These are phyloP conservation scores for Saccharomycopsis olivae DNA, from an alignment of 805 yeast genomes.

Conservation along the genomic window DNA sequence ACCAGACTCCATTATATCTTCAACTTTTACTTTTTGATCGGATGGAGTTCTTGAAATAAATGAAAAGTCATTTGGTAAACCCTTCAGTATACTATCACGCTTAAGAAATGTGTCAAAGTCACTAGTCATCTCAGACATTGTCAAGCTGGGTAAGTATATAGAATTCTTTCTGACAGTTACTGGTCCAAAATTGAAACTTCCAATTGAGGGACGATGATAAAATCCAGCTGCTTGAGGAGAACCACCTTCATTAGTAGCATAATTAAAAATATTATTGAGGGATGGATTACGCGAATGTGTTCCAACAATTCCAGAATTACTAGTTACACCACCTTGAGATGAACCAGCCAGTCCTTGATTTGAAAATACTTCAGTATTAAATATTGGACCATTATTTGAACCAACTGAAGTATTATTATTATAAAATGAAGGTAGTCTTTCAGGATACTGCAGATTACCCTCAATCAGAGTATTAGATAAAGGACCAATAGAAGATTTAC, in stretches of 20 bases:
- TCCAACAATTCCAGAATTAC: neutral
- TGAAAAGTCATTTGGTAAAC: constrained; percentile 17
- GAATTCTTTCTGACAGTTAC: constrained; percentile 21
- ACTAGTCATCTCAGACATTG: constrained; percentile 21
- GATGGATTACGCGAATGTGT: constrained; percentile 15
- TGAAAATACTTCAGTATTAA: constrained; percentile 16
- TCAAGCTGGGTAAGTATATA: constrained; percentile 23
- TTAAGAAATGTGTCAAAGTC: constrained; percentile 29
- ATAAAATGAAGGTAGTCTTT: constrained; percentile 3
- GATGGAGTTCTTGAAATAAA: neutral
- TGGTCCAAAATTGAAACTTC: constrained; percentile 2
- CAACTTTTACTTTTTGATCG: neutral
- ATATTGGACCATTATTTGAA: constrained; percentile 8
- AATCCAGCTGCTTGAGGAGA: neutral
- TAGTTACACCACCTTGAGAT: neutral
- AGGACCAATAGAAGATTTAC: neutral
- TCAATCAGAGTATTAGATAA: constrained; percentile 4
- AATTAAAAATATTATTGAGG: constrained; percentile 10
- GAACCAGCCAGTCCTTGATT: neutral
- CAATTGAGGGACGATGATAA: constrained; percentile 8
- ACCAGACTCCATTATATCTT: neutral
- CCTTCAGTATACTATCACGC: constrained; percentile 24
- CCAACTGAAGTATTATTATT: neutral
- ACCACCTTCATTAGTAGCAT: constrained; percentile 2
- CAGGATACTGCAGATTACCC: neutral